These are phyloP conservation scores for Trichophyton schoenleinii DNA, from an alignment of 2,329 filamentous ascomycete species.

Conservation along the genomic window DNA sequence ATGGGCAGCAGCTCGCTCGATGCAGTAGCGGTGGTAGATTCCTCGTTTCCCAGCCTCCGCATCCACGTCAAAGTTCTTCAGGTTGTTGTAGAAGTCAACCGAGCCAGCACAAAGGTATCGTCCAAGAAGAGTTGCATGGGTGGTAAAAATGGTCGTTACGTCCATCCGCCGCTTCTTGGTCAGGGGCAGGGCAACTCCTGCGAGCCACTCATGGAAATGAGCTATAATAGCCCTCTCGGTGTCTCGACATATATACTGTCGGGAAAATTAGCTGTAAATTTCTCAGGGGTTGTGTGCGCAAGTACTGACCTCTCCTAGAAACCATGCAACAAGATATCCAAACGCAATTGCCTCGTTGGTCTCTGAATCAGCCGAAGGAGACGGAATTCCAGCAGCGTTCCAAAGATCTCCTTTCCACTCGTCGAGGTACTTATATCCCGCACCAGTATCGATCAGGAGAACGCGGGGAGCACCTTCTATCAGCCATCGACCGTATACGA, in stretches of 20 bases:
- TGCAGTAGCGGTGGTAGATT: conserved; percentile 97
- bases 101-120: conserved; percentile 94
- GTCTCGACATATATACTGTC: conserved; percentile 82
- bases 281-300: neutral
- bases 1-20: conserved; percentile 86
- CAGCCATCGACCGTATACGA: conserved; percentile 90
- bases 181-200: conserved; percentile 82
- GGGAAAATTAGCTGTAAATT: neutral
- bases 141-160: conserved; percentile 96
- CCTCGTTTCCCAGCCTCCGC: conserved; percentile 93
- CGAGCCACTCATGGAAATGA: conserved; percentile 98
- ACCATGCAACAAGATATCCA: conserved; percentile 95
- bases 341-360: conserved; percentile 97
- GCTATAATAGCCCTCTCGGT: conserved; percentile 85
- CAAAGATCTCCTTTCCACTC: conserved; percentile 97
- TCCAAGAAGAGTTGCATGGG: conserved; percentile 87
- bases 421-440: conserved; percentile 77
- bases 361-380: conserved; percentile 79
- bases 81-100: conserved; percentile 98
- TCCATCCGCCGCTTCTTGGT: conserved; percentile 92
- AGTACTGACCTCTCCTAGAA: conserved; percentile 73
- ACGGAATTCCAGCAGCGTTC: conserved; percentile 87
- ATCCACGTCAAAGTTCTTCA: conserved; percentile 93
- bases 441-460: conserved; percentile 86
- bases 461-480: conserved; percentile 94